Percentiles rank a stretch among this genome's conserved stretches.
Evolutionary conservation across 345 rosid species (phyloP).

Genomic region (Eucalyptus grandis): DNA sequence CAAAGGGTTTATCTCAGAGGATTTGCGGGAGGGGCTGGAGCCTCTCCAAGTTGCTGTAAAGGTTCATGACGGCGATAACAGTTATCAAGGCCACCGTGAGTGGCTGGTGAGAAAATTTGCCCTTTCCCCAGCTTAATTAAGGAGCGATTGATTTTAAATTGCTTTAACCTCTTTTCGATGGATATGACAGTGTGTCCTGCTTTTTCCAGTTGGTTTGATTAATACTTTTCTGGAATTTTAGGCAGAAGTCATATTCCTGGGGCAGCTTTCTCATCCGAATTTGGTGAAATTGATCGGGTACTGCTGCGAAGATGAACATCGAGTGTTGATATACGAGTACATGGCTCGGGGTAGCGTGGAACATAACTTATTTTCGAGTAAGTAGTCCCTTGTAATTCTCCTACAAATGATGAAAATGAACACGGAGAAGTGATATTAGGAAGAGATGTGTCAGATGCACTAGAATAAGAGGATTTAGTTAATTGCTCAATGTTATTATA

Average conservation of each 20-base stretch:
- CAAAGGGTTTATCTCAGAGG: conserved; percentile 67
- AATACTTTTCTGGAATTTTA: conserved; percentile 10
- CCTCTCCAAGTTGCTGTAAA: conserved; percentile 83
- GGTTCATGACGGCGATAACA: conserved; percentile 92
- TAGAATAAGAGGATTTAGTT: background rate
- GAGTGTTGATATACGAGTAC: conserved; percentile 82
- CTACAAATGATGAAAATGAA: background rate
- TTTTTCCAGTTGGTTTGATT: background rate
- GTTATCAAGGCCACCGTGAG: conserved; percentile 92
- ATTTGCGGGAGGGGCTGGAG: conserved; percentile 47
- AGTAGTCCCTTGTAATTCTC: conserved; percentile 1
- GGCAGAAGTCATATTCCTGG: conserved; percentile 98
- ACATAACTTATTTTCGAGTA: conserved; percentile 79
- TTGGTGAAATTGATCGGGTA: conserved; percentile 89
- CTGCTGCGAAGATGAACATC: conserved; percentile 81
- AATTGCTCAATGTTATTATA: background rate
- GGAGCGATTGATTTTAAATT: background rate
- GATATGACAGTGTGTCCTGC: background rate
- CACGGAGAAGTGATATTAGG: background rate
- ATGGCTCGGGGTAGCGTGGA: conserved; percentile 96
- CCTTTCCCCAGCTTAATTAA: background rate
- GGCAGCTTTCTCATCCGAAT: conserved; percentile 95
- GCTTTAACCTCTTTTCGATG: background rate
- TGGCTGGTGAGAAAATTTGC: conserved; percentile 60
- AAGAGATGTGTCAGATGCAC: background rate